A percentile compares a stretch with the other conserved stretches of the same genome.
Conservation (phyloP, 257 asterid genomes). For the Plantago ovata region DNA sequence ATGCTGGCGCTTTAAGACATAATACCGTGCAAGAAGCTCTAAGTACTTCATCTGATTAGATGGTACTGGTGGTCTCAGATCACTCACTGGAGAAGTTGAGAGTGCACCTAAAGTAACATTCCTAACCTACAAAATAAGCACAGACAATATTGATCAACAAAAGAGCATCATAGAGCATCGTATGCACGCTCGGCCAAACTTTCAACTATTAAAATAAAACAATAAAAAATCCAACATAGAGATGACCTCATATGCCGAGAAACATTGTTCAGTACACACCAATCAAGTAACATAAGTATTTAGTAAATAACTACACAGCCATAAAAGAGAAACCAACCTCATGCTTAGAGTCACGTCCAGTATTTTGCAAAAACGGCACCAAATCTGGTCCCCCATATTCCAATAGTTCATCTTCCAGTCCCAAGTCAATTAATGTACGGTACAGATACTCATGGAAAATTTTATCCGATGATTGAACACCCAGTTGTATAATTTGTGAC, state of each 20-base stretch:
- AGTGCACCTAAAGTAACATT: conserved; percentile 44
- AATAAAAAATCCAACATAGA: not conserved
- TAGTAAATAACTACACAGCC: conserved; percentile 16
- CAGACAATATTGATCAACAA: conserved; percentile 11
- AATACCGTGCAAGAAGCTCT: conserved; percentile 91
- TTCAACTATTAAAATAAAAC: conserved; percentile 13
- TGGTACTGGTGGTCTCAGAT: conserved; percentile 46
- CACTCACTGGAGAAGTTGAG: conserved; percentile 43
- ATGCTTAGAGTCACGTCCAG: conserved; percentile 64
- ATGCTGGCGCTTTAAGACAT: conserved; percentile 88
- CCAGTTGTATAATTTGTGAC: conserved; percentile 89
- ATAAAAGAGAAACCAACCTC: conserved; percentile 46
- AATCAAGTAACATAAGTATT: conserved; percentile 1
- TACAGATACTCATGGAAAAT: conserved; percentile 79
- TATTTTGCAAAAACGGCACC: conserved; percentile 90
- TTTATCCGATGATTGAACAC: conserved; percentile 91
- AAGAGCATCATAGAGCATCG: conserved; percentile 8
- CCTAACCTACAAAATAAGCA: conserved; percentile 36
- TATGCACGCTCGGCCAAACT: conserved; percentile 6
- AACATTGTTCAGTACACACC: conserved; percentile 10
- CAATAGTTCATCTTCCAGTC: conserved; percentile 87
- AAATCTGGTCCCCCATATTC: conserved; percentile 95
- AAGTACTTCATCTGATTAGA: conserved; percentile 65
- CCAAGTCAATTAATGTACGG: conserved; percentile 69
- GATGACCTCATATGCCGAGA: conserved; percentile 3